These are phyloP conservation scores for Trichomonascus vanleenenianus DNA, from an alignment of 805 yeast species.

Conservation along the genomic window DNA sequence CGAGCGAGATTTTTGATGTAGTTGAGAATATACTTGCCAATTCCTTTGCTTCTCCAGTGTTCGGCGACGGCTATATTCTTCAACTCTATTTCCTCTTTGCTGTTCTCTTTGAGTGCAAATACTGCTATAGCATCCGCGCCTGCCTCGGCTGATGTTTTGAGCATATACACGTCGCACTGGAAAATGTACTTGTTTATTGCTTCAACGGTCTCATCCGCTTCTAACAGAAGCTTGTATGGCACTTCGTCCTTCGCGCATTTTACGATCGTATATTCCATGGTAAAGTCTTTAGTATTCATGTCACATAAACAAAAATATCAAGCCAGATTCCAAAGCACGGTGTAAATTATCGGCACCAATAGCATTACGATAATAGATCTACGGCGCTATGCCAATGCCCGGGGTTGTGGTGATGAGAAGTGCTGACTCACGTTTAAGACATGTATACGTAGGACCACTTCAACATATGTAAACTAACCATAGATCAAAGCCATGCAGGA, in stretches of 20 bases:
- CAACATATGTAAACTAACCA: too few species aligned
- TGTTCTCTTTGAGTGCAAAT: background rate
- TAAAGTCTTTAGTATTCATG: too few species aligned
- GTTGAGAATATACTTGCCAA: background rate
- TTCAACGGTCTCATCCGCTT: conserved; percentile 3
- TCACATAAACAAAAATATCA: too few species aligned
- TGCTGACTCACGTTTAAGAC: background rate
- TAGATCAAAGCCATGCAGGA: too few species aligned
- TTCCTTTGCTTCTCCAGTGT: background rate
- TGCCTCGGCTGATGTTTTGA: background rate
- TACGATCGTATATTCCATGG: background rate
- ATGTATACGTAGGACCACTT: too few species aligned
- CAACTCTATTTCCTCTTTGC: background rate
- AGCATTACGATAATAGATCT: too few species aligned
- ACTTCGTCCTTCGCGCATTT: background rate
- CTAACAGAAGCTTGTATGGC: background rate
- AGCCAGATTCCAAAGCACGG: too few species aligned
- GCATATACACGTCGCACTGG: background rate
- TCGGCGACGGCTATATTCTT: conserved; percentile 3
- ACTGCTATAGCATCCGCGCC: background rate
- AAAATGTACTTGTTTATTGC: conserved; percentile 2
- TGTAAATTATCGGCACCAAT: too few species aligned
- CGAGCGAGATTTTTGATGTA: background rate
- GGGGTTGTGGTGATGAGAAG: background rate
- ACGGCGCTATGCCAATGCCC: background rate